Conservation (phyloP, 1,284 basidiomycete genomes). For the Puccinia hordei region DNA sequence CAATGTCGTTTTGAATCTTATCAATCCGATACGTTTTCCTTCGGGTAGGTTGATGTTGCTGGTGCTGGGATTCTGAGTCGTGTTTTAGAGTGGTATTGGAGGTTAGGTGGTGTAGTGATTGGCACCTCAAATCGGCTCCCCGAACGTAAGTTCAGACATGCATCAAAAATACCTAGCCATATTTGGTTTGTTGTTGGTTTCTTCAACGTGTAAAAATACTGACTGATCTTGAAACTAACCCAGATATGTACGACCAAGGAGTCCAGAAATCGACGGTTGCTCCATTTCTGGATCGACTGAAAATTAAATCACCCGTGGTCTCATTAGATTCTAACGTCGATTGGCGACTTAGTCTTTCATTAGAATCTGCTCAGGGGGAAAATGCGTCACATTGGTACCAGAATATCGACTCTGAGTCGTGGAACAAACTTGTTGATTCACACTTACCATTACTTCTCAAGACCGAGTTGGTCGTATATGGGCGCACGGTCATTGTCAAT, state of each 20-base stretch:
- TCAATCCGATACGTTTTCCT: slow-evolving; percentile 56
- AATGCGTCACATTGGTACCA: slow-evolving; percentile 7
- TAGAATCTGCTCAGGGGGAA: not conserved
- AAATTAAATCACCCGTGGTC: slow-evolving; percentile 40
- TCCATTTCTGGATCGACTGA: slow-evolving; percentile 37
- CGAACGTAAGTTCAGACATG: slow-evolving; percentile 2
- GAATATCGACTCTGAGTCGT: slow-evolving; percentile 11
- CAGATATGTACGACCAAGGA: slow-evolving; percentile 47
- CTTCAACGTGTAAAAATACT: not conserved
- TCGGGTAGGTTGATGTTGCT: slow-evolving; percentile 49
- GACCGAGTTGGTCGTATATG: slow-evolving; percentile 40
- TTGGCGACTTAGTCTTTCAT: slow-evolving; percentile 25
- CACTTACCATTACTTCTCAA: not conserved
- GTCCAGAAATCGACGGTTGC: slow-evolving; percentile 46
- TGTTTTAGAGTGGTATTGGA: slow-evolving; percentile 74
- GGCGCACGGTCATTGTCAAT: slow-evolving; percentile 20
- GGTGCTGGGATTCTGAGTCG: slow-evolving; percentile 66
- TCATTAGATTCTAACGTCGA: slow-evolving; percentile 19
- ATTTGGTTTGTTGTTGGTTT: slow-evolving; percentile 51
- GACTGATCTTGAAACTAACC: not conserved
- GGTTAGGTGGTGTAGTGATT: slow-evolving; percentile 71
- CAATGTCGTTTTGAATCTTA: slow-evolving; percentile 69
- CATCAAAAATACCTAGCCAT: slow-evolving; percentile 60
- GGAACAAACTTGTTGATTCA: slow-evolving; percentile 1
- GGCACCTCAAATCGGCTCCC: slow-evolving; percentile 60